These are phyloP conservation scores for Nepenthes gracilis DNA, from an alignment of 148 eudicot species.

Conservation along the genomic window DNA sequence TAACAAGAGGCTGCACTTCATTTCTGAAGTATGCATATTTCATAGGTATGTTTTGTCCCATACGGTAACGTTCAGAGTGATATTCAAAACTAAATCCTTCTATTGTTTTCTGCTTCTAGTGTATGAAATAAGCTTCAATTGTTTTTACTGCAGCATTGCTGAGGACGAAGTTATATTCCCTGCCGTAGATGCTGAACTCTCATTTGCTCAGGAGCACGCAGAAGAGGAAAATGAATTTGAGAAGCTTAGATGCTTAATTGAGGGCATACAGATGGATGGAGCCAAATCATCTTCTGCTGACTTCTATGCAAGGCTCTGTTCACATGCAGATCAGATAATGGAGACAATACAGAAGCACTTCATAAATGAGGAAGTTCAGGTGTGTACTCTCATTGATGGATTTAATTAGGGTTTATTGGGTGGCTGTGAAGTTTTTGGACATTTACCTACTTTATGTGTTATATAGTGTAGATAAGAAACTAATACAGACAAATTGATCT, in stretches of 20 bases:
- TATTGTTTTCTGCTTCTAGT: no score
- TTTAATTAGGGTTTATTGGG: background rate
- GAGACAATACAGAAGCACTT: constrained; percentile 77
- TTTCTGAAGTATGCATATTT: constrained; percentile 96
- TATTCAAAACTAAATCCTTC: background rate
- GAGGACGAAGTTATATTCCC: constrained; percentile 97
- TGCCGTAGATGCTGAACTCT: constrained; percentile 84
- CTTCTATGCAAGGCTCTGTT: constrained; percentile 54
- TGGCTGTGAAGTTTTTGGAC: no score
- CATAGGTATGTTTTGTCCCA: constrained; percentile 49
- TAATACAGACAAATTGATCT: no score
- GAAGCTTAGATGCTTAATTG: constrained; percentile 81
- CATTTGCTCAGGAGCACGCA: constrained; percentile 90
- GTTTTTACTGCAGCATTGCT: constrained; percentile 69
- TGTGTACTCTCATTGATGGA: constrained; percentile 14
- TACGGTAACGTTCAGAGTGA: no score
- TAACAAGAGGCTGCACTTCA: constrained; percentile 80
- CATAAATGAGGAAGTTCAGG: constrained; percentile 83
- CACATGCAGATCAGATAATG: constrained; percentile 87
- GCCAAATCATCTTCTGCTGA: constrained; percentile 70
- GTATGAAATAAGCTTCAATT: constrained; percentile 13
- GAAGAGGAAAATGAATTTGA: constrained; percentile 87
- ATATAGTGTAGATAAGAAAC: no score
- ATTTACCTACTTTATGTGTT: no score
- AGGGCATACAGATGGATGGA: constrained; percentile 67